Evolutionary conservation across 169 alveolate species (phyloP).

Genomic region (Fabrea salina): DNA sequence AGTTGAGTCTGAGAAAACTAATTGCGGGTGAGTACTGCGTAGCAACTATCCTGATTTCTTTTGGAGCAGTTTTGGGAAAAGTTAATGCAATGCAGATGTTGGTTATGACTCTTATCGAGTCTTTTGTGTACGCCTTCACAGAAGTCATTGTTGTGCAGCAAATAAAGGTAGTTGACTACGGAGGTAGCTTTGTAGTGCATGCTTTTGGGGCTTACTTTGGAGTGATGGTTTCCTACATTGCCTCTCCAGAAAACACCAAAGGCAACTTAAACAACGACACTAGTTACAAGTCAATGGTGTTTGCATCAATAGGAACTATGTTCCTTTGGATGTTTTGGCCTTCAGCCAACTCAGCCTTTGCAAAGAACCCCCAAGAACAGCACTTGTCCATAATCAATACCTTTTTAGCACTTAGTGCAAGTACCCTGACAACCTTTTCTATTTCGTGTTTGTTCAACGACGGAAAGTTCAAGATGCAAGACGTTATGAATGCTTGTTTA

Average conservation of each 20-base stretch:
- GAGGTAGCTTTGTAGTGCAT: constrained; percentile 55
- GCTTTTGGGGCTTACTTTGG: constrained; percentile 66
- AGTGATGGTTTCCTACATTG: background rate
- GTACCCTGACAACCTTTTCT: constrained; percentile 44
- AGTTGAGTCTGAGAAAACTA: background rate
- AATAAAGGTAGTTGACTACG: constrained; percentile 47
- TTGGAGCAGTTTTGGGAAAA: constrained; percentile 79
- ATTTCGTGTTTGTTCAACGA: constrained; percentile 33
- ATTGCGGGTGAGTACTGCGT: constrained; percentile 28
- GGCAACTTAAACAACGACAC: constrained; percentile 34
- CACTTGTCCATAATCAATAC: constrained; percentile 54
- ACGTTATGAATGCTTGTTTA: constrained; percentile 61
- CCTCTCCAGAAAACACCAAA: background rate
- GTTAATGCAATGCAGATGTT: constrained; percentile 54
- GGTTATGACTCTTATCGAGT: constrained; percentile 52
- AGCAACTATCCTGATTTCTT: constrained; percentile 60
- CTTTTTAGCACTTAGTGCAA: constrained; percentile 47
- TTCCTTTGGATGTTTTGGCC: constrained; percentile 73
- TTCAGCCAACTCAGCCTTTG: constrained; percentile 52
- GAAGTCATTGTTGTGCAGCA: constrained; percentile 33
- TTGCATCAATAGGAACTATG: constrained; percentile 65
- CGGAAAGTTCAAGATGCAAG: constrained; percentile 57
- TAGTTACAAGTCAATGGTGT: constrained; percentile 51
- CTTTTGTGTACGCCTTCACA: constrained; percentile 53
- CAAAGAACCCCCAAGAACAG: constrained; percentile 26